Base-by-base conservation (phyloP, 2,329 filamentous ascomycete genomes). In the Neofusicoccum sp. region DNA sequence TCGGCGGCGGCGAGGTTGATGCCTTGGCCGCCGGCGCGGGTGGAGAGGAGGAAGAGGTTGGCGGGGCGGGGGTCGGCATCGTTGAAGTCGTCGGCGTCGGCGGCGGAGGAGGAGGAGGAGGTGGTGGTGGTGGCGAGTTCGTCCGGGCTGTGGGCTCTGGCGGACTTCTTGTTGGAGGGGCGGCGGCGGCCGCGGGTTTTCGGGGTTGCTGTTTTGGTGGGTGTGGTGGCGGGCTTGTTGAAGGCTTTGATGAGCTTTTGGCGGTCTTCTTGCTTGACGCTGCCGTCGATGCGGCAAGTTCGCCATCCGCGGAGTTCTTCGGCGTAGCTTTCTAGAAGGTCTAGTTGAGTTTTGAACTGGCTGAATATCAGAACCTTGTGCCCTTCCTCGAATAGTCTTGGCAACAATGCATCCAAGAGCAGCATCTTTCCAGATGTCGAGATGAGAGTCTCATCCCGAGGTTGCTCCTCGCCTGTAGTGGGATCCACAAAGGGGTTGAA, bases 331-430 rank as follows among this genome's bases (percentile, higher is more conserved):
- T 96, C 86, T 0, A 99, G 80, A 2, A 99, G 89, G 69, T 98
- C 92, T 0, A 99, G 85, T 65, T 96, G 93, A 0, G 89, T 96
- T 61, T 93, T 96, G 78, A 99, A 99, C 70, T 99, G 95, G 0
- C 91, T 96, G 75, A 99, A 99, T 56, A 99, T 91, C 47, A 99
- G 84, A 30, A 98, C 89, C 70, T 98, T 98, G 78, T 97, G 93
- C 3, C 85, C 88, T 1, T 85, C 82, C 0, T 79, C 65, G 62
- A 99, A 88, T 0, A 99, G 82, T 1, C 82, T 82, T 0, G 90
- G 89, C 0, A 99, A 83, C 0, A 99, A 82, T 0, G 91, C 86
- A 71, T 99, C 95, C 0, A 99, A 84, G 0, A 99, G 84, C 2
- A 97, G 84, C 91, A 99, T 97, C 73, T 99, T 99, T 12, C 95